Conservation (phyloP, 768 basidiomycete genomes). For the Suillus alpinus region DNA sequence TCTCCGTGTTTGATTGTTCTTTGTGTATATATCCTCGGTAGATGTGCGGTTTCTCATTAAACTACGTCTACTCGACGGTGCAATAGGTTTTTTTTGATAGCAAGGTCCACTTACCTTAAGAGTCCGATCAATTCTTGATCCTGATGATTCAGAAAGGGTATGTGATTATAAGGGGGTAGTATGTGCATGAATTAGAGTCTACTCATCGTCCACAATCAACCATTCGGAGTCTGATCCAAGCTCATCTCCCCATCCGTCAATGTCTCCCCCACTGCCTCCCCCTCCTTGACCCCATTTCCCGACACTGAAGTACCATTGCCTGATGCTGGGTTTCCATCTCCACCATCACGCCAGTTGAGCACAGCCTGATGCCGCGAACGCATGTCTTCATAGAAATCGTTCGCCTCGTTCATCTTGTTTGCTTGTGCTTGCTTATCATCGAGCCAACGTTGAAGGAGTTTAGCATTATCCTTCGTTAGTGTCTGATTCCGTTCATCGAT, state of each 20-base stretch:
- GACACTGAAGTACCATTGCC: constrained; percentile 34
- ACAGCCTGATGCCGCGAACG: constrained; percentile 68
- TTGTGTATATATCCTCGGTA: constrained; percentile 28
- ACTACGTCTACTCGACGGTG: constrained; percentile 6
- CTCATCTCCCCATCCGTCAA: constrained; percentile 69
- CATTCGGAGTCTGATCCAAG: constrained; percentile 90
- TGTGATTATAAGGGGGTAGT: constrained; percentile 16
- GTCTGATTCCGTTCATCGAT: constrained; percentile 83
- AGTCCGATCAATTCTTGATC: background rate
- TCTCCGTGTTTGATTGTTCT: constrained; percentile 17
- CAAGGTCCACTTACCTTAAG: constrained; percentile 1
- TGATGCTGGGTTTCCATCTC: constrained; percentile 30
- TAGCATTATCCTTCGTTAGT: constrained; percentile 91
- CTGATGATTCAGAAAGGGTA: constrained; percentile 14
- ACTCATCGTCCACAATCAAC: constrained; percentile 62
- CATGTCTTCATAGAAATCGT: constrained; percentile 87
- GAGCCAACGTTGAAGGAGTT: constrained; percentile 93
- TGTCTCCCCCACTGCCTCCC: constrained; percentile 32
- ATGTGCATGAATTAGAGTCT: constrained; percentile 10
- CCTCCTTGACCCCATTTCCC: constrained; percentile 45
- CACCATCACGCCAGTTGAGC: constrained; percentile 51
- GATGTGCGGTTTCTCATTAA: constrained; percentile 28
- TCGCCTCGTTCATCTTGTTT: constrained; percentile 93
- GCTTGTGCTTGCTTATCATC: constrained; percentile 92
- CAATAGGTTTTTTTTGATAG: constrained; percentile 19